These are phyloP conservation scores for Heterobasidion irregulare DNA, from an alignment of 1,284 basidiomycete genomes.

Conservation along the genomic window DNA sequence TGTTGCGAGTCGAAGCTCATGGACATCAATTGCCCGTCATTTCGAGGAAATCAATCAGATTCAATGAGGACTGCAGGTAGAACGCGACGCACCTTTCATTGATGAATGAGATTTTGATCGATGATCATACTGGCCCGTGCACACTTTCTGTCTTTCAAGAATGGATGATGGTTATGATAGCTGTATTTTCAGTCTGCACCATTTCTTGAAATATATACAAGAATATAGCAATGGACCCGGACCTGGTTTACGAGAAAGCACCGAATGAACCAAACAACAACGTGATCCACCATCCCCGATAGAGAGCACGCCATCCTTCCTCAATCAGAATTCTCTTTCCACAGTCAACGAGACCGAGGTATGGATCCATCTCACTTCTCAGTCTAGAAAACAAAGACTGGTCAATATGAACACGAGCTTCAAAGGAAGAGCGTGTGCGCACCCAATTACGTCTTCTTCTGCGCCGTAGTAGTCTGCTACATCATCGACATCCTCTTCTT, in stretches of 20 bases:
- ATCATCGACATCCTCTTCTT: slow-evolving; percentile 62
- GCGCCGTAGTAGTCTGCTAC: slow-evolving; percentile 61
- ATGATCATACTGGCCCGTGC: no score
- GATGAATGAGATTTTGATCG: no score
- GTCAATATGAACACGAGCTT: background rate
- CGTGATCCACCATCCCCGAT: slow-evolving; percentile 86
- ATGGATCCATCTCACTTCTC: slow-evolving; percentile 82
- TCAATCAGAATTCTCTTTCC: slow-evolving; percentile 76
- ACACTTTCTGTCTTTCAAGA: no score
- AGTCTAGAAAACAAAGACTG: slow-evolving; percentile 32
- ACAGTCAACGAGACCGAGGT: slow-evolving; percentile 72
- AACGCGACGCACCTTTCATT: no score
- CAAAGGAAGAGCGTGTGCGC: slow-evolving; percentile 9
- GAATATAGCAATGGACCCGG: background rate
- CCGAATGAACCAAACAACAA: slow-evolving; percentile 34
- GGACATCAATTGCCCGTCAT: no score
- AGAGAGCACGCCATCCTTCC: slow-evolving; percentile 72
- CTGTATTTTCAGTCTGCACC: background rate
- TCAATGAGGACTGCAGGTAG: no score
- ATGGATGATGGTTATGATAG: no score
- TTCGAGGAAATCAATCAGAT: no score
- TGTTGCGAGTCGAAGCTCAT: no score
- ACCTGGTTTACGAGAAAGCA: slow-evolving; percentile 9
- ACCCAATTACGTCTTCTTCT: slow-evolving; percentile 88
- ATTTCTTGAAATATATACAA: background rate